Base-by-base conservation (phyloP, 768 basidiomycete genomes). In the Psilocybe sp. region DNA sequence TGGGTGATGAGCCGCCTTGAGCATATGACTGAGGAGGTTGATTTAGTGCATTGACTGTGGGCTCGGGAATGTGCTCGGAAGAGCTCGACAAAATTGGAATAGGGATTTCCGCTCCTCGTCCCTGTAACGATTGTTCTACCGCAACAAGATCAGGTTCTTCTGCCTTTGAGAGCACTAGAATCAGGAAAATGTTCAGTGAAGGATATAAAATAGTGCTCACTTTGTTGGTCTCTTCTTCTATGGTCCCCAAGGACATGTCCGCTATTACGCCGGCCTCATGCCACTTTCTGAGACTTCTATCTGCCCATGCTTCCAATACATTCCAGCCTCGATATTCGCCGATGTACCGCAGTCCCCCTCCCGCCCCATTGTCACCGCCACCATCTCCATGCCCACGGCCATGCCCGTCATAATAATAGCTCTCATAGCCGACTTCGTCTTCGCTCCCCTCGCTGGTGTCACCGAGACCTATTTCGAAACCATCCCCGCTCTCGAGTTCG, bases 281-380 rank as follows among this genome's bases (percentile, higher is more conserved):
- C 94, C 95, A 98, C 64, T 83, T 82, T 63, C 86, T 80, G 42
- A 93, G 75, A 68, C 92, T 93, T 57, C 79, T 78, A 69, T 97
- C 95, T 42, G 92, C 94, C 87, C 88, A 90, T 12, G 93, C 95
- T 65, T 98, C 94, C 51, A 97, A 67, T 5, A 93, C 89, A 63
- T 77, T 89, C 94, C 93, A 97, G 5, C 95, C 93, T 65, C 81
- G 79, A 62, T 97, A 97, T 61, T 92, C 86, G 28, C 92, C 95
- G 4, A 79, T 78, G 58, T 95, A 69, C 38, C 87, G 80, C 59
- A 97, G 63, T 3, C 87, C 88, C 44, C 80, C 81, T 19, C 82
- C 82, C 9, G 78, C 67, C 18, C 89, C 85, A 10, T 79, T 77
- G 56, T 89, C 90, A 4, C 85, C 87, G 5, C 87, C 87, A 9